Evolutionary conservation across 2,329 filamentous ascomycete species (phyloP).

Genomic region (Colletotrichum cordylinicola): DNA sequence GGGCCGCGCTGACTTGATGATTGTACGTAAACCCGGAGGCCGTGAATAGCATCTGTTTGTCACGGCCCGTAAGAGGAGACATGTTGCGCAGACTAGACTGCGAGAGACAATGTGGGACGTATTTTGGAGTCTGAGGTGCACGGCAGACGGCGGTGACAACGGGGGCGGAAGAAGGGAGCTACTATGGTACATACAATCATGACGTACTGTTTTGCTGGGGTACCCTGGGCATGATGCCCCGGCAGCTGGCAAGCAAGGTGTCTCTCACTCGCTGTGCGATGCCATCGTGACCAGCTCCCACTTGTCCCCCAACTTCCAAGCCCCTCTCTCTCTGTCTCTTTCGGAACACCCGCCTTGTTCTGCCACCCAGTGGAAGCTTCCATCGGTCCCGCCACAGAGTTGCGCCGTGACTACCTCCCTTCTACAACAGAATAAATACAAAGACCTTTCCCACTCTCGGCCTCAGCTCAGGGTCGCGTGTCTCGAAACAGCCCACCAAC

Average conservation of each 20-base stretch:
- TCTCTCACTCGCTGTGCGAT: constrained; percentile 14
- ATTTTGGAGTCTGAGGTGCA: not conserved
- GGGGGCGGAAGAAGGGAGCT: constrained; percentile 7
- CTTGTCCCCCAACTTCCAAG: not conserved
- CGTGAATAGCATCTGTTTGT: not conserved
- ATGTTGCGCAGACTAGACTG: not conserved
- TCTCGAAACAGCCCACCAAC: not conserved
- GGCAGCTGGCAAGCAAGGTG: not conserved
- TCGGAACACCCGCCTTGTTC: not conserved
- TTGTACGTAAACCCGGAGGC: not conserved
- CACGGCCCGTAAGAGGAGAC: not conserved
- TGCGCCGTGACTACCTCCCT: not conserved
- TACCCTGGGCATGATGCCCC: not conserved
- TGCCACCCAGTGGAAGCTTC: constrained; percentile 1
- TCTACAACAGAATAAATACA: not conserved
- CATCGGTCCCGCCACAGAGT: not conserved
- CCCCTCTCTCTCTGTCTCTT: not conserved
- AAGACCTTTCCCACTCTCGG: not conserved
- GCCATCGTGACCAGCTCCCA: constrained; percentile 10
- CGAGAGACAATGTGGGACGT: not conserved
- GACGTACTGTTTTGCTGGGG: constrained; percentile 16
- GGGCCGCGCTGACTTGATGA: not conserved
- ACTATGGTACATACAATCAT: constrained; percentile 2
- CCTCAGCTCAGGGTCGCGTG: not conserved
- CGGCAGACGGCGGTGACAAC: not conserved